phyloP scores from a whole-genome alignment of 768 basidiomycete species.

The Baorangia bicolor region DNA sequence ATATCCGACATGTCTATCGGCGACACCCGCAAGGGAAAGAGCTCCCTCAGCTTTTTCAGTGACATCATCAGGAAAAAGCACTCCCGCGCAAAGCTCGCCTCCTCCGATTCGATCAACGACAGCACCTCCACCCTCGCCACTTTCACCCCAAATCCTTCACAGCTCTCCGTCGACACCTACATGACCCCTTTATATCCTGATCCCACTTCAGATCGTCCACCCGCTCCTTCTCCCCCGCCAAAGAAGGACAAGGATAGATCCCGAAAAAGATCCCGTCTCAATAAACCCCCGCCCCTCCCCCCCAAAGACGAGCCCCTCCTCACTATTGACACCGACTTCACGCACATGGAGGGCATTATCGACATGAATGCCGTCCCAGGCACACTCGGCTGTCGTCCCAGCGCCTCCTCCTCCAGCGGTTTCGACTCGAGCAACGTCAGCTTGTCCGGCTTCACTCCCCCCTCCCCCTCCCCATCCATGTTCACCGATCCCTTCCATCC shows the following conservation, averaged over 20 bases:
- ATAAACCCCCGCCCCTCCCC: slow-evolving; percentile 18
- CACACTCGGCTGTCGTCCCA: slow-evolving; percentile 16
- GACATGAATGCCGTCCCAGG: slow-evolving; percentile 33
- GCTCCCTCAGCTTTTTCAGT: slow-evolving; percentile 42
- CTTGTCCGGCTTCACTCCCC: slow-evolving; percentile 42
- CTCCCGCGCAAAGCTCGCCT: slow-evolving; percentile 40
- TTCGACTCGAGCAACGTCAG: slow-evolving; percentile 33
- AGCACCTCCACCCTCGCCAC: slow-evolving; percentile 32
- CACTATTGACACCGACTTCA: slow-evolving; percentile 32
- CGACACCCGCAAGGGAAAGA: slow-evolving; percentile 47
- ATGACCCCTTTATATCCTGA: slow-evolving; percentile 7
- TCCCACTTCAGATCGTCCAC: background rate
- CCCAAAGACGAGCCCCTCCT: slow-evolving; percentile 30
- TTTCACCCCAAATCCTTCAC: slow-evolving; percentile 40
- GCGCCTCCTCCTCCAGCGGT: slow-evolving; percentile 14
- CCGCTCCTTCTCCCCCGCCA: slow-evolving; percentile 1
- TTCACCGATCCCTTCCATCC: slow-evolving; percentile 41
- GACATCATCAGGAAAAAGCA: slow-evolving; percentile 42
- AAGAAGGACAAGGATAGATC: slow-evolving; percentile 32
- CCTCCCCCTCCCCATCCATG: slow-evolving; percentile 31
- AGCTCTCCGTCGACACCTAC: slow-evolving; percentile 24
- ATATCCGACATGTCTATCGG: slow-evolving; percentile 37
- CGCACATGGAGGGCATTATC: slow-evolving; percentile 82
- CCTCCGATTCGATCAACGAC: slow-evolving; percentile 32
- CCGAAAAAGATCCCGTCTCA: slow-evolving; percentile 22